Evolutionary conservation across 768 basidiomycete species (phyloP).

Genomic region (Galerina marginata): DNA sequence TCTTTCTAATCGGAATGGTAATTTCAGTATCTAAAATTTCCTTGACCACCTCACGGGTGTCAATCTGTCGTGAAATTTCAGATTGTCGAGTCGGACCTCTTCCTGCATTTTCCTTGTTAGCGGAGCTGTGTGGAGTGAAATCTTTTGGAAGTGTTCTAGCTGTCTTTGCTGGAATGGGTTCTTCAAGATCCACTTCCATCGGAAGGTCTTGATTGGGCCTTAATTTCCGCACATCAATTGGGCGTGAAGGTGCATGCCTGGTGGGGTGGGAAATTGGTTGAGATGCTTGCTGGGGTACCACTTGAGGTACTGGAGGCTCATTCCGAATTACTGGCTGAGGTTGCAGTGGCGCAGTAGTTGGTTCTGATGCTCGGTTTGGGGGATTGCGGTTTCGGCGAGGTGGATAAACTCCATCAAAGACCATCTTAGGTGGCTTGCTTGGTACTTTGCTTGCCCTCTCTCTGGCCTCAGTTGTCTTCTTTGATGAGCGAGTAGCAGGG

Average conservation of each 20-base stretch:
- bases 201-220: background rate
- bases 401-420: constrained; percentile 5
- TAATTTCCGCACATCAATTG: background rate
- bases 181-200: constrained; percentile 3
- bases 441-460: background rate
- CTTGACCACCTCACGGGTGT: constrained; percentile 5
- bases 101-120: background rate
- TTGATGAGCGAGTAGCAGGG: background rate
- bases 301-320: background rate
- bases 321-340: background rate
- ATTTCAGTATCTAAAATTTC: constrained; percentile 11
- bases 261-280: too few species aligned
- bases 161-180: constrained; percentile 10
- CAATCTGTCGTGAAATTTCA: constrained; percentile 11
- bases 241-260: background rate
- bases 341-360: background rate
- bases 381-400: background rate
- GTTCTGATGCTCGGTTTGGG: background rate
- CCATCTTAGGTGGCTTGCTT: background rate
- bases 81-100: constrained; percentile 5
- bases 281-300: background rate
- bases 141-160: background rate
- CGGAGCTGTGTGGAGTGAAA: background rate
- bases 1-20: constrained; percentile 4
- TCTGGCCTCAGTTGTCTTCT: background rate